Percentiles rank a stretch among this genome's conserved stretches.
These are phyloP conservation scores for Morella rubra DNA, from an alignment of 306 rosid species.

Conservation along the genomic window DNA sequence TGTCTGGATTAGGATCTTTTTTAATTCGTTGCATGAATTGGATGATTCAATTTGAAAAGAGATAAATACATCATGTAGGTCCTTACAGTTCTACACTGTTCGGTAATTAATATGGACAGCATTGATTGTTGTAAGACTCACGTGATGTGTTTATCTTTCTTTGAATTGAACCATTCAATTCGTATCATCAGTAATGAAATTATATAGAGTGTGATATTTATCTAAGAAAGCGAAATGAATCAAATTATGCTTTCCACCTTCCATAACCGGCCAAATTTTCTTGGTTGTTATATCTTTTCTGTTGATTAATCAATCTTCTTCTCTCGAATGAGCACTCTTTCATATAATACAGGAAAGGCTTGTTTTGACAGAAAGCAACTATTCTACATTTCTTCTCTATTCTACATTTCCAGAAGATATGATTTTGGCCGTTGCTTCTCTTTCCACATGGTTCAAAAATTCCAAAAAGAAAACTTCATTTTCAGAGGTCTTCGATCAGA, in stretches of 20 bases:
- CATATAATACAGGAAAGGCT: background rate
- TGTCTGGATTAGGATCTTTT: background rate
- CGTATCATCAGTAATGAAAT: no score
- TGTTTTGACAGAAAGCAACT: background rate
- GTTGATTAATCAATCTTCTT: background rate
- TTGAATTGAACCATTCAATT: no score
- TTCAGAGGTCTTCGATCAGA: background rate
- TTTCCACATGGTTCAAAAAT: background rate
- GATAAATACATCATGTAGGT: no score
- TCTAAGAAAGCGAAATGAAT: background rate
- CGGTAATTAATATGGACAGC: no score
- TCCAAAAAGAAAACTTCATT: background rate
- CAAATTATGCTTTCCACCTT: background rate
- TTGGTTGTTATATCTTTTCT: background rate
- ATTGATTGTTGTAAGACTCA: no score
- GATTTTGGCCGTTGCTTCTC: background rate
- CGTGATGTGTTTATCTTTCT: no score
- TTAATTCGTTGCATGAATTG: no score
- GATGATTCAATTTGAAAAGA: no score
- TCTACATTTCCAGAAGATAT: background rate
- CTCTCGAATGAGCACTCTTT: background rate
- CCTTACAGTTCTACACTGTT: no score
- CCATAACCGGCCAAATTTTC: background rate
- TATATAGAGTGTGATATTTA: no score
- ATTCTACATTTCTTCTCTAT: background rate